phyloP scores from a whole-genome alignment of 2,329 filamentous ascomycete species.

The Scedosporium apiospermum region DNA sequence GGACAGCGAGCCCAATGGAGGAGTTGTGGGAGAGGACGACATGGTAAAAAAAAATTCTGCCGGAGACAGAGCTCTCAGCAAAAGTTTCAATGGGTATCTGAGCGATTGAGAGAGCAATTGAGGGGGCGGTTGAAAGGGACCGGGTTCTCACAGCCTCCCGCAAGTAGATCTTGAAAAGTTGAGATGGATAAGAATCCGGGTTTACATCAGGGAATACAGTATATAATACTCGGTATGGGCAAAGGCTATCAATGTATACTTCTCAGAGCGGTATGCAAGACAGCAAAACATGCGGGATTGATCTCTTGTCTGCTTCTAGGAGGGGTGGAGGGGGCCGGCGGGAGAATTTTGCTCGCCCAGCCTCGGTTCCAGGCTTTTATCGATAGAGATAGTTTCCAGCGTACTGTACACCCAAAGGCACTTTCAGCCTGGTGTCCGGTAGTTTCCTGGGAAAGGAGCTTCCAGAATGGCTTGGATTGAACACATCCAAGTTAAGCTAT shows the following conservation, averaged over 20 bases:
- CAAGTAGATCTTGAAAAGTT: not conserved
- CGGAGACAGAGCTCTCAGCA: no score
- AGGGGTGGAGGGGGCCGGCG: not conserved
- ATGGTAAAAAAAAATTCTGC: conserved; percentile 10
- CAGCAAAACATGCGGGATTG: not conserved
- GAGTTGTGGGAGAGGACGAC: conserved; percentile 11
- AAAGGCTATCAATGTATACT: not conserved
- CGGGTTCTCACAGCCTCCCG: not conserved
- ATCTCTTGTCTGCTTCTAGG: not conserved
- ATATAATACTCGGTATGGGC: not conserved
- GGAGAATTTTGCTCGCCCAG: not conserved
- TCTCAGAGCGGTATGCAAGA: not conserved
- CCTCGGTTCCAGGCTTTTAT: not conserved
- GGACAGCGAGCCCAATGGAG: conserved; percentile 18
- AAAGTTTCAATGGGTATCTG: no score
- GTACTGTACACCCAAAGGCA: not conserved
- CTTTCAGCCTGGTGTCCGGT: not conserved
- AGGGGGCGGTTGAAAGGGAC: not conserved
- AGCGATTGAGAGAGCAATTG: not conserved
- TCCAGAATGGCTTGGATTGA: not conserved
- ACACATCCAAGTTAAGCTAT: not conserved
- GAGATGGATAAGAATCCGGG: not conserved
- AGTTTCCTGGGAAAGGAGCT: not conserved
- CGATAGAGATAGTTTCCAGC: not conserved
- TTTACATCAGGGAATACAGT: not conserved